Conservation (phyloP, 1,284 basidiomycete genomes). For the Sporisorium sorghi region DNA sequence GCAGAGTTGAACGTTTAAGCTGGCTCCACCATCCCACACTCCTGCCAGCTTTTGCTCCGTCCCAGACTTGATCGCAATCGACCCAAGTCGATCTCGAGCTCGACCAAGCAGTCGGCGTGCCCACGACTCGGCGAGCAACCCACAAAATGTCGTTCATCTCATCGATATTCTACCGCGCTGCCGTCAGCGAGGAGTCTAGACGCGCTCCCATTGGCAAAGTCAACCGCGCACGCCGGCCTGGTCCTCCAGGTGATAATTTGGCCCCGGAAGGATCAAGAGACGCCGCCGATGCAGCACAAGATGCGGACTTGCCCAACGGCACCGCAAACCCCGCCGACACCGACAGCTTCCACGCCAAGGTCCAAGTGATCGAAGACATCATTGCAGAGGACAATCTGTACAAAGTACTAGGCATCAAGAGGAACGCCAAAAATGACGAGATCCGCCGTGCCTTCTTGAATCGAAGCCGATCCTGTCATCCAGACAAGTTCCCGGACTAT, state of each 20-base stretch:
- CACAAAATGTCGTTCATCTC: slow-evolving; percentile 45
- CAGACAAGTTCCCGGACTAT: slow-evolving; percentile 85
- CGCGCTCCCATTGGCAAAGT: slow-evolving; percentile 46
- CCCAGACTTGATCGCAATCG: no score
- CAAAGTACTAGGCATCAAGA: slow-evolving; percentile 77
- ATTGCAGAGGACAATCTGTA: slow-evolving; percentile 75
- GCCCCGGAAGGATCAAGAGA: neutral
- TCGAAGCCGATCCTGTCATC: slow-evolving; percentile 81
- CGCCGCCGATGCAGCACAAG: slow-evolving; percentile 1
- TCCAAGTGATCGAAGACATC: slow-evolving; percentile 52
- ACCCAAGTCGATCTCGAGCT: no score
- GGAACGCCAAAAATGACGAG: slow-evolving; percentile 75
- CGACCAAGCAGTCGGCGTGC: neutral
- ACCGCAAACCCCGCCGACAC: slow-evolving; percentile 6
- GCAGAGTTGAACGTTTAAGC: neutral
- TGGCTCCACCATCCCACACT: neutral
- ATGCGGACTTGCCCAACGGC: neutral
- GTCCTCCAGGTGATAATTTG: neutral
- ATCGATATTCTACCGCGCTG: slow-evolving; percentile 43
- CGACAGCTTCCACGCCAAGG: slow-evolving; percentile 37
- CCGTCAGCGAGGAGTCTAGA: slow-evolving; percentile 44
- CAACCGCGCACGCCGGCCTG: slow-evolving; percentile 24
- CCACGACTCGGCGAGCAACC: neutral
- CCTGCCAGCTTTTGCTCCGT: neutral
- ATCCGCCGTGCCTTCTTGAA: slow-evolving; percentile 81